These are phyloP conservation scores for Pythium phragmiticola DNA, from an alignment of 352 stramenopile genomes.

Conservation along the genomic window DNA sequence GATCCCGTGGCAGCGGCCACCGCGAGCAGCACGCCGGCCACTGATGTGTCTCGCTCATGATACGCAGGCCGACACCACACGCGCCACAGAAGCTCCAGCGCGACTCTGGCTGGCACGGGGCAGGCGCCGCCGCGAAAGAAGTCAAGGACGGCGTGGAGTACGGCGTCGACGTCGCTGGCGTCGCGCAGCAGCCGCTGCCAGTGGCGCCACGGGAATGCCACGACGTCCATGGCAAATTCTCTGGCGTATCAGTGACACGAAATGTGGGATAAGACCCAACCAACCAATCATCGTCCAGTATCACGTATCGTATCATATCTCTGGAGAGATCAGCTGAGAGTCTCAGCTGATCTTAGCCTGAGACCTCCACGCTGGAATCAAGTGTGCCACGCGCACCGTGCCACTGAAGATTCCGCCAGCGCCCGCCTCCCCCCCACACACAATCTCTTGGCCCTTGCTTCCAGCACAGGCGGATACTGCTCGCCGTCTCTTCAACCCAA, in stretches of 20 bases:
- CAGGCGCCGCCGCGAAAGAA: background rate
- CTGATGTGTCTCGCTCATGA: background rate
- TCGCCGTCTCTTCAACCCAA: too few relatives aligned
- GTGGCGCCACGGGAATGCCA: background rate
- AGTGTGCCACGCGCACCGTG: too few relatives aligned
- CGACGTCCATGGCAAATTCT: background rate
- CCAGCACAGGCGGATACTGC: background rate
- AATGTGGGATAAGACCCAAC: background rate
- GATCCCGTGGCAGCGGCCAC: constrained; percentile 28
- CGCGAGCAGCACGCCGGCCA: constrained; percentile 5
- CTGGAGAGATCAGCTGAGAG: too few relatives aligned
- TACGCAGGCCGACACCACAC: background rate
- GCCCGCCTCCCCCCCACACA: too few relatives aligned
- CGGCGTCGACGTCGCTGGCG: background rate
- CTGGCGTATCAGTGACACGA: background rate
- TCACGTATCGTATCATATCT: background rate
- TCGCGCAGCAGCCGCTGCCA: constrained; percentile 8
- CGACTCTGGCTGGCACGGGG: background rate
- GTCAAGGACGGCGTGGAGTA: background rate
- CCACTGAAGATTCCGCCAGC: too few relatives aligned
- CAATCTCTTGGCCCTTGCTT: background rate
- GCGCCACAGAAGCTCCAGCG: constrained; percentile 8
- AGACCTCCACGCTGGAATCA: too few relatives aligned
- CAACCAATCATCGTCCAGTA: constrained; percentile 1
- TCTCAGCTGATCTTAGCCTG: too few relatives aligned